Evolutionary conservation across 768 basidiomycete species (phyloP).

Genomic region (Amanita jacksonii): DNA sequence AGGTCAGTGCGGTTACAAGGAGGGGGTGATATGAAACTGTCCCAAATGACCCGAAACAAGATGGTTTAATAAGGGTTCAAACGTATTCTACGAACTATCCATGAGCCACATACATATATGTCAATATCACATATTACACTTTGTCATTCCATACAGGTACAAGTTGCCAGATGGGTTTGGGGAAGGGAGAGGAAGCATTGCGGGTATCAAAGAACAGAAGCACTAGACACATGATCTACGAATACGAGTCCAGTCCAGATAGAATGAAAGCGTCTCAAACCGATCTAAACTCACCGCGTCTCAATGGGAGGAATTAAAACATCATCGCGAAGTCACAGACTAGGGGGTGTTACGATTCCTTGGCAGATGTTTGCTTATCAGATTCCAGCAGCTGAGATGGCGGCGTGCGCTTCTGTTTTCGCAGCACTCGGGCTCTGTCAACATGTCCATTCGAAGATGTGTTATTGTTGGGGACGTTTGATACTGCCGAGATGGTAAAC

Average conservation of each 20-base stretch:
- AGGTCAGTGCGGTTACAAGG: background rate
- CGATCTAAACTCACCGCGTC: background rate
- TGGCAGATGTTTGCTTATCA: background rate
- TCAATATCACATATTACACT: conserved; percentile 8
- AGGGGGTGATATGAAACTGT: background rate
- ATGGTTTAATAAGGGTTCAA: too few species aligned
- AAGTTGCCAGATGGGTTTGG: background rate
- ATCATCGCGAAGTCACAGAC: too few species aligned
- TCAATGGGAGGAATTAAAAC: too few species aligned
- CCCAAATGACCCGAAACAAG: background rate
- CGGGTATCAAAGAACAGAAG: conserved; percentile 7
- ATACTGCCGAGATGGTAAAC: background rate
- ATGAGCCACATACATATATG: conserved; percentile 1
- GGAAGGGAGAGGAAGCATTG: background rate
- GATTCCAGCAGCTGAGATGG: background rate
- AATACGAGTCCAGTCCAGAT: background rate
- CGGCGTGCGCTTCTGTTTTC: conserved; percentile 4
- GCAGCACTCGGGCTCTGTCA: conserved; percentile 4
- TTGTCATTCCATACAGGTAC: background rate
- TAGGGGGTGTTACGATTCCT: background rate
- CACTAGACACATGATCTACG: background rate
- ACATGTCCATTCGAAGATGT: background rate
- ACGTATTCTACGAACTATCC: conserved; percentile 3
- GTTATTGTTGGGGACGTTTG: background rate
- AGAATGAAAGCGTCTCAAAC: background rate